These are phyloP conservation scores for Auriscalpium vulgare DNA, from an alignment of 768 basidiomycete species.

Conservation along the genomic window DNA sequence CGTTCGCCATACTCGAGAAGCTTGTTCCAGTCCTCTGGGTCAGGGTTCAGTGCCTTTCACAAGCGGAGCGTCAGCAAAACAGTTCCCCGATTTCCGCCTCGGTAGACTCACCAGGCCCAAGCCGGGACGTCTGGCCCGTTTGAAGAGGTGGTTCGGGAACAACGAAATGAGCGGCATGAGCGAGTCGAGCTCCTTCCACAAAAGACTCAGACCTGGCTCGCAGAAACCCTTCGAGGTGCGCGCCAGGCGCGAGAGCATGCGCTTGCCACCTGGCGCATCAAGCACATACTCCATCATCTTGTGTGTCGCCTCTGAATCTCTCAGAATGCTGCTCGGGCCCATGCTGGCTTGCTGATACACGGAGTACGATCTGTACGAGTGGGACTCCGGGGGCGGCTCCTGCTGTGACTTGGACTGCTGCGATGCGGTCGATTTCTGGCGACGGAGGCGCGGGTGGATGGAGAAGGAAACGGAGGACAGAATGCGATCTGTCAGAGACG, in stretches of 20 bases:
- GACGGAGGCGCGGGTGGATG: slow-evolving; percentile 13
- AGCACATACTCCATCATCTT: slow-evolving; percentile 44
- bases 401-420: no score
- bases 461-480: slow-evolving; percentile 17
- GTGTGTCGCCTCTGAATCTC: slow-evolving; percentile 51
- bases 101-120: slow-evolving; percentile 58
- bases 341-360: slow-evolving; percentile 42
- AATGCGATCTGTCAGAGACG: slow-evolving; percentile 4
- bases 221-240: slow-evolving; percentile 69
- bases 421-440: slow-evolving; percentile 6
- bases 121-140: slow-evolving; percentile 64
- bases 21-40: slow-evolving; percentile 59
- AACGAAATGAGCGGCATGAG: slow-evolving; percentile 63
- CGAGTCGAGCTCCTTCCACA: slow-evolving; percentile 77
- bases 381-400: no score
- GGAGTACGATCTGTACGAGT: slow-evolving; percentile 30
- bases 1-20: slow-evolving; percentile 61
- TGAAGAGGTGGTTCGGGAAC: slow-evolving; percentile 61
- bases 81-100: neutral
- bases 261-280: slow-evolving; percentile 56
- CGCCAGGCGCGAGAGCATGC: slow-evolving; percentile 61
- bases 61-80: slow-evolving; percentile 5
- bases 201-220: slow-evolving; percentile 60
- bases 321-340: slow-evolving; percentile 41
- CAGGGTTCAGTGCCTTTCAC: slow-evolving; percentile 49